Conservation (phyloP, 2,329 filamentous ascomycete species). For the Davidsoniella australis region DNA sequence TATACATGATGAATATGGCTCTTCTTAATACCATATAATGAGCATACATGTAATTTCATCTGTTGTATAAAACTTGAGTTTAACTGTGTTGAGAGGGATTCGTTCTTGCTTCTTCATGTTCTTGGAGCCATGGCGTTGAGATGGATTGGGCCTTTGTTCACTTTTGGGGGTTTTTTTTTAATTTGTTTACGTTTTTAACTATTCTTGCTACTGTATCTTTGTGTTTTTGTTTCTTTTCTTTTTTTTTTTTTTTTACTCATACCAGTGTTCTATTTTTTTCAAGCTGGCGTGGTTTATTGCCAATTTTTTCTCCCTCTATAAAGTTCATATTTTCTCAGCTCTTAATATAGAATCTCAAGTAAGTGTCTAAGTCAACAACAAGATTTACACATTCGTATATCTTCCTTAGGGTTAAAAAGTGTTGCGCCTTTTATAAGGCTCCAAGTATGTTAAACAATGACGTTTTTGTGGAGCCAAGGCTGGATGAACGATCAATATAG, state of each 20-base stretch:
- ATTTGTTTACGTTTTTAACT: constrained; percentile 1
- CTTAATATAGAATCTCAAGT: no score
- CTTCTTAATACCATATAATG: no score
- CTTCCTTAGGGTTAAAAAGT: no score
- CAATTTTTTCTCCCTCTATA: no score
- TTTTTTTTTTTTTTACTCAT: background rate
- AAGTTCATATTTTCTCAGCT: no score
- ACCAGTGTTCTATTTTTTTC: background rate
- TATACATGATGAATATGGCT: constrained; percentile 7
- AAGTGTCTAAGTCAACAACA: no score
- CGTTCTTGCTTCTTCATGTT: background rate
- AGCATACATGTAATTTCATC: background rate
- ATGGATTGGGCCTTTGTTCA: background rate
- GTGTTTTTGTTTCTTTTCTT: background rate
- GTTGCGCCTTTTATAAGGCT: no score
- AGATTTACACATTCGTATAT: no score
- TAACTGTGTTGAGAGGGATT: background rate
- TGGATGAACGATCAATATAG: no score
- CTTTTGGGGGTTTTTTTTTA: background rate
- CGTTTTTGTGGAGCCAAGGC: no score
- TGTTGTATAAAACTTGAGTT: background rate
- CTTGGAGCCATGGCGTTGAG: background rate
- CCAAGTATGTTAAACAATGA: no score
- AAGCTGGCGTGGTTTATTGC: background rate
- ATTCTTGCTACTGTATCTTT: background rate